Base-by-base conservation (phyloP, 2,329 filamentous ascomycete species). In the Tolypocladium amazonense region DNA sequence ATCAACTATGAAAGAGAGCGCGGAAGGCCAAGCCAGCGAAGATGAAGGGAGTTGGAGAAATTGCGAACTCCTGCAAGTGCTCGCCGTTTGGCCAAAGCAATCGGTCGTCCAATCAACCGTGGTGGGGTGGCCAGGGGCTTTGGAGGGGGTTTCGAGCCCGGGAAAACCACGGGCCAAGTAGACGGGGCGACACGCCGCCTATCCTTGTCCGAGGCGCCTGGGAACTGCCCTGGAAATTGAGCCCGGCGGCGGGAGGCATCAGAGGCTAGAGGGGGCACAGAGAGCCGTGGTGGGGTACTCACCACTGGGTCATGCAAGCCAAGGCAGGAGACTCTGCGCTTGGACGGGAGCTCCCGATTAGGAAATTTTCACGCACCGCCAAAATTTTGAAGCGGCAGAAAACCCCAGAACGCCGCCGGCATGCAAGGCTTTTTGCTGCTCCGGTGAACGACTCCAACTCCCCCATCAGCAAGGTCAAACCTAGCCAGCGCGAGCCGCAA, bases 21-120 rank as follows among this genome's bases (percentile, higher is more conserved):
- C 37, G 33, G 56, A 20, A 55, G 25, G 61, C 56, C 55, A 30
- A 65, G 61, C 25, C 45, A 60, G 56, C 57, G 62, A 59, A 62
- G 58, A 60, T n/a, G 58, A 61, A 60, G 57, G 52, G 61, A 61
- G 57, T 55, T 56, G 61, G 45, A 60, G 59, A 62, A 63, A 59
- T 57, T 56, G 58, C 25, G 38, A 56, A 57, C 38, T 50, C 25
- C 59, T 53, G 52, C 57, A 50, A 23, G 37, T 23, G 41, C 23
- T 52, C 27, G 27, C 50, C 20, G 30, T 54, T 37, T 27, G 43
- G 20, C 15, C 43, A 39, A 38, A 37, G 43, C 56, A 45, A 18
- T 33, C 25, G 52, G 72, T 73, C 71, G 71, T 67, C 73, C 72
- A 75, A 75, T 75, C 73, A 75, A 75, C 72, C 66, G 66, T 66